Evolutionary conservation across 2,329 filamentous ascomycete genomes (phyloP).

Genomic region (Clonostachys byssicola): DNA sequence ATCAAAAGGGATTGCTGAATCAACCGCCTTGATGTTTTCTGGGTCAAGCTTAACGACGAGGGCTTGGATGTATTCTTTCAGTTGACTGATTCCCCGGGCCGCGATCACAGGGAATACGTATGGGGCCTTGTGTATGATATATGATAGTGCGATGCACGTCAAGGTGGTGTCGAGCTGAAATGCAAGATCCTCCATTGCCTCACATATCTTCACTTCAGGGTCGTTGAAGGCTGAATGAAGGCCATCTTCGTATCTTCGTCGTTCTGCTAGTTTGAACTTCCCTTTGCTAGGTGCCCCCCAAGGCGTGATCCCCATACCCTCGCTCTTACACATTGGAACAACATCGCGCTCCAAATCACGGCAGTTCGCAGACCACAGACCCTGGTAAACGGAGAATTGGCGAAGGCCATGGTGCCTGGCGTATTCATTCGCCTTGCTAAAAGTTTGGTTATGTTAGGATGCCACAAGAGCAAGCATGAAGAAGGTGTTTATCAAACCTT

Average conservation of each 20-base stretch:
- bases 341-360: constrained; percentile 37
- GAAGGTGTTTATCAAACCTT: constrained; percentile 17
- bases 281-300: constrained; percentile 54
- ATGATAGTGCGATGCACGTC: constrained; percentile 60
- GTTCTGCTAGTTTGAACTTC: constrained; percentile 33
- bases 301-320: constrained; percentile 49
- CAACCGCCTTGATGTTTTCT: constrained; percentile 64
- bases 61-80: constrained; percentile 67
- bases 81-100: constrained; percentile 63
- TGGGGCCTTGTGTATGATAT: constrained; percentile 67
- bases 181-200: constrained; percentile 44
- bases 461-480: neutral
- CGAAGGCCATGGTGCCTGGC: constrained; percentile 67
- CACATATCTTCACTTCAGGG: constrained; percentile 45
- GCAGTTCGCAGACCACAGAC: constrained; percentile 30
- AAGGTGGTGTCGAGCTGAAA: constrained; percentile 33
- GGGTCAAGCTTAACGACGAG: constrained; percentile 53
- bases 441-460: neutral
- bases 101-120: constrained; percentile 68
- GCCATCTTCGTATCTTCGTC: constrained; percentile 25
- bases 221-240: constrained; percentile 36
- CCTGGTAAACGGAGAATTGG: constrained; percentile 55
- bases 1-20: constrained; percentile 57
- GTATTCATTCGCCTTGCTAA: constrained; percentile 60
- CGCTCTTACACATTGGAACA: constrained; percentile 34